A percentile compares a stretch with the other conserved stretches of the same genome.
These are phyloP conservation scores for Leccinum huronense DNA, from an alignment of 1,284 basidiomycete genomes.

Conservation along the genomic window DNA sequence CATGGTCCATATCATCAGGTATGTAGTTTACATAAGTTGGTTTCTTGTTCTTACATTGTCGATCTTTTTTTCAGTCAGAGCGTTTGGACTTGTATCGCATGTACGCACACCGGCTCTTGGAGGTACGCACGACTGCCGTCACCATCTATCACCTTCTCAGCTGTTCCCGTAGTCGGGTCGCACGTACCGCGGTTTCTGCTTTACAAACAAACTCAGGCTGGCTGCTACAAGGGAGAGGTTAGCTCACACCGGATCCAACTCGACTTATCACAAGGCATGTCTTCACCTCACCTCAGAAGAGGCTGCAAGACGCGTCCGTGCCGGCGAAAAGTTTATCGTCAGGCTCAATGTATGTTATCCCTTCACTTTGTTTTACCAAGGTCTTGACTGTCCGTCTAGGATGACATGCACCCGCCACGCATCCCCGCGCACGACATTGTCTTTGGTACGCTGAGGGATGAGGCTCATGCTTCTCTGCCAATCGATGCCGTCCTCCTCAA, in stretches of 20 bases:
- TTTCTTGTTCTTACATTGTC: not conserved
- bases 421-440: conserved; percentile 63
- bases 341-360: conserved; percentile 72
- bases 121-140: conserved; percentile 44
- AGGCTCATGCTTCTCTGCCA: conserved; percentile 65
- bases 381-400: conserved; percentile 38
- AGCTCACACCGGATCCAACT: conserved; percentile 66
- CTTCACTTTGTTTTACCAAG: conserved; percentile 11
- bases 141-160: not conserved
- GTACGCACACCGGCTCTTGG: conserved; percentile 73
- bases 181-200: conserved; percentile 96
- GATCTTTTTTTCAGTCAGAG: conserved; percentile 64
- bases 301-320: conserved; percentile 66
- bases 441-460: conserved; percentile 71
- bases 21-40: conserved; percentile 7
- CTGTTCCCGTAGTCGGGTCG: conserved; percentile 60
- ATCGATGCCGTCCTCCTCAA: conserved; percentile 95
- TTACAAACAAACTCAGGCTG: conserved; percentile 55
- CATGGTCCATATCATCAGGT: conserved; percentile 85
- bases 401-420: conserved; percentile 50
- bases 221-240: conserved; percentile 65
- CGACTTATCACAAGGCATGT: conserved; percentile 85
- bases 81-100: conserved; percentile 80
- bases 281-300: conserved; percentile 86
- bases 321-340: conserved; percentile 80